Base-by-base conservation (phyloP, 108 stramenopile genomes). In the Cyclostephanos invisitatus region DNA sequence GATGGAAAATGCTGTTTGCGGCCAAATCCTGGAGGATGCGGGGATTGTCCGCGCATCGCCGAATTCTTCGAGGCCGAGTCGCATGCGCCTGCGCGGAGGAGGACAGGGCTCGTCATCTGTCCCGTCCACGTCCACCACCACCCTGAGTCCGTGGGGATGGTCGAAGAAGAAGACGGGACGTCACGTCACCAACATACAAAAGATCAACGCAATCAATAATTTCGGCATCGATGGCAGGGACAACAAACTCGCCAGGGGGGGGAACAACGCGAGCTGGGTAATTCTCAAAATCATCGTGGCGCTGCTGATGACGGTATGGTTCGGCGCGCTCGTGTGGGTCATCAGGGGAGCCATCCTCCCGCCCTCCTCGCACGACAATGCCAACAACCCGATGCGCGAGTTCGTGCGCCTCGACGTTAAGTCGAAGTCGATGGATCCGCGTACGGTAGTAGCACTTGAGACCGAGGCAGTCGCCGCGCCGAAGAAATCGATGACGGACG, bases 171-270 rank as follows among this genome's bases (percentile, higher is more conserved):
- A 17, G 18, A 61, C 12, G 3, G 60, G 60, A 14, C n/a, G 28
- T n/a, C 60, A 61, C 3, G 15, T 61, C 37, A 61, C 60, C 38
- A 61, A 61, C 21, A 61, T 61, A 21, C 37, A 61, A 9, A 29
- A 37, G 17, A 61, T 61, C n/a, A 61, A 61, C 44, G 60, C 44
- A 5, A 61, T 37, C 7, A 61, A 61, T 42, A 61, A 61, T 61
- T 61, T 61, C 44, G 60, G 60, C 2, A 40, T 42, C 17, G 36
- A 36, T 61, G n/a, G n/a, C n/a, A 61, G 36, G 9, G 60, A 61
- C 36, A 61, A 61, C 36, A 61, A 40, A 22, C 35, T 20, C 7
- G 7, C 5, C n/a, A 61, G 1, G 22, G 53, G n/a, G n/a, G n/a
- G n/a, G n/a, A n/a, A 42, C 10, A 42, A 40, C 3, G 9, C 5